A percentile compares a stretch with the other conserved stretches of the same genome.
phyloP scores from a whole-genome alignment of 164 flowering plant species.

The Aristolochia fimbriata region DNA sequence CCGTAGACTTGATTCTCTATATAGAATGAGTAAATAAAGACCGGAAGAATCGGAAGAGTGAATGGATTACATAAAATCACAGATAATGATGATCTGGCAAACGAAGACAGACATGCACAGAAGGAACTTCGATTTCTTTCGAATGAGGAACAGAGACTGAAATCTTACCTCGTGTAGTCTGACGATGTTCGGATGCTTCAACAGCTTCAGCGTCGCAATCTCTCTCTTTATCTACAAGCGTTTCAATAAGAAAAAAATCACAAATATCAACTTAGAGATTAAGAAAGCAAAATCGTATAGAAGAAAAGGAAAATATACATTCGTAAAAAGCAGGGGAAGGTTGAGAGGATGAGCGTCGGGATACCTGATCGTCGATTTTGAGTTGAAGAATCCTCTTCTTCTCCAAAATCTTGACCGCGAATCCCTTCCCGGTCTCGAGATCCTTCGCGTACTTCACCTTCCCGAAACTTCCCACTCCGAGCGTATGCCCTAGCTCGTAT shows the following conservation, averaged over 20 bases:
- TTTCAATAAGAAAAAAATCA: not conserved
- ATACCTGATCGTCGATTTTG: slow-evolving; percentile 69
- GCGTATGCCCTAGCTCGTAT: slow-evolving; percentile 74
- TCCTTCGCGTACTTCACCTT: slow-evolving; percentile 70
- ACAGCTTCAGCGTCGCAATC: slow-evolving; percentile 76
- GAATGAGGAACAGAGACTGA: not conserved
- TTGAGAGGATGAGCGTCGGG: too few relatives aligned
- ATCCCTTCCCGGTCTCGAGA: slow-evolving; percentile 44
- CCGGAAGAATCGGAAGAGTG: not conserved
- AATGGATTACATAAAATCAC: not conserved
- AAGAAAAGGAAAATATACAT: too few relatives aligned
- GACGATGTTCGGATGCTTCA: slow-evolving; percentile 89
- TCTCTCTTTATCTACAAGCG: slow-evolving; percentile 80
- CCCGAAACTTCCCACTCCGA: slow-evolving; percentile 89
- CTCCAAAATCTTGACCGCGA: slow-evolving; percentile 82
- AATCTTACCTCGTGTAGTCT: slow-evolving; percentile 64
- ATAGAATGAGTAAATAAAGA: not conserved
- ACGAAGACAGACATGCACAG: not conserved
- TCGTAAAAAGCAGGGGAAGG: too few relatives aligned
- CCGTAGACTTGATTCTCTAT: too few relatives aligned
- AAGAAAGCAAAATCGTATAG: not conserved
- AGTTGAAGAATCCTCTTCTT: slow-evolving; percentile 51
- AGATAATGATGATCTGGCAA: not conserved
- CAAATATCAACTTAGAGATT: too few relatives aligned
- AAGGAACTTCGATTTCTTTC: not conserved